Conservation (phyloP, 2,329 filamentous ascomycete species). For the Apiospora sp. region DNA sequence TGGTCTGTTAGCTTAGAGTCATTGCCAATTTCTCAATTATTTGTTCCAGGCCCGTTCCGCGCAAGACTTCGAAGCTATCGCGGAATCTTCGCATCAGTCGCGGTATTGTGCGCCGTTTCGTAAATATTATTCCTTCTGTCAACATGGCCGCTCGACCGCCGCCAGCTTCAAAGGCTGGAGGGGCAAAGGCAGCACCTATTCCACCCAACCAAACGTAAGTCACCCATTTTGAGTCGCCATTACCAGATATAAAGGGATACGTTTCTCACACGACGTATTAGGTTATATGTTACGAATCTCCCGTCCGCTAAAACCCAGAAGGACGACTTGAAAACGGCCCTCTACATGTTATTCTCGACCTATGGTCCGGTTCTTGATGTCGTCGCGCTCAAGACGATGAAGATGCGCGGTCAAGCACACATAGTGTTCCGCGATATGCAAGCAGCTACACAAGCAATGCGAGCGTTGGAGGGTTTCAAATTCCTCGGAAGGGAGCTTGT, state of each 20-base stretch:
- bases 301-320: slow-evolving; percentile 89
- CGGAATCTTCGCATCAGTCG: neutral
- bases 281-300: slow-evolving; percentile 89
- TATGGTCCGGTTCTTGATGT: slow-evolving; percentile 94
- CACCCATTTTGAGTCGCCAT: slow-evolving; percentile 21
- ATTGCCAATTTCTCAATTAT: neutral
- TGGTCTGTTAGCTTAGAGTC: neutral
- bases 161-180: slow-evolving; percentile 40
- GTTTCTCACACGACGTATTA: slow-evolving; percentile 45
- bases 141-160: slow-evolving; percentile 35
- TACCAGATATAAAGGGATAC: neutral
- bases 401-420: slow-evolving; percentile 97
- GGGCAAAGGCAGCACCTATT: slow-evolving; percentile 59
- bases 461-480: slow-evolving; percentile 82
- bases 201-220: slow-evolving; percentile 80
- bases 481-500: slow-evolving; percentile 90
- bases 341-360: slow-evolving; percentile 94
- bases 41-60: neutral
- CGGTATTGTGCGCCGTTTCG: neutral
- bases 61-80: neutral
- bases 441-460: slow-evolving; percentile 92
- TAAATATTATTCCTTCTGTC: neutral
- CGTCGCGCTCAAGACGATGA: slow-evolving; percentile 84
- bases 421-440: slow-evolving; percentile 89
- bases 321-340: slow-evolving; percentile 80